Percentiles rank a stretch among this genome's conserved stretches.
phyloP scores from a whole-genome alignment of 2,329 filamentous ascomycete species.

The Stagonosporopsis vannaccii region DNA sequence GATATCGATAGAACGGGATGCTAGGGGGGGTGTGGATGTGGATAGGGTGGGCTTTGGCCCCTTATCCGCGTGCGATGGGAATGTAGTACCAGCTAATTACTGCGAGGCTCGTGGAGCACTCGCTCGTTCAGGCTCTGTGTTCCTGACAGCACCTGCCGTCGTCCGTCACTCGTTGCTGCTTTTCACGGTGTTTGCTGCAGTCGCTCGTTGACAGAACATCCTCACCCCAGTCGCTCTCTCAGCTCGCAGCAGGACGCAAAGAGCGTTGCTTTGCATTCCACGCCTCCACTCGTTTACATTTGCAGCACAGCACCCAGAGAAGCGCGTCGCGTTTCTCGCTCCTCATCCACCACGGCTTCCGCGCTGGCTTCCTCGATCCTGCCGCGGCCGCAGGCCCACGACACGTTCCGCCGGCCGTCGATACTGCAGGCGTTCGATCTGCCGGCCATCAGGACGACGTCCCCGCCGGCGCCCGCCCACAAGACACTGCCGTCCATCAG shows the following conservation, averaged over 20 bases:
- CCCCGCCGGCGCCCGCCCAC: conserved; percentile 52
- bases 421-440: conserved; percentile 58
- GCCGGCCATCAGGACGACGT: conserved; percentile 55
- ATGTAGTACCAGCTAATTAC: conserved; percentile 33
- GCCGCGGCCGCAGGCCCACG: conserved; percentile 66
- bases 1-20: conserved; percentile 40
- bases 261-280: conserved; percentile 13
- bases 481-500: conserved; percentile 58
- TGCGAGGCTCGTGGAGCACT: conserved; percentile 23
- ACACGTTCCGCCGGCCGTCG: conserved; percentile 57
- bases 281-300: conserved; percentile 8
- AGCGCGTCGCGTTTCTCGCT: conserved; percentile 48
- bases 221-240: conserved; percentile 38
- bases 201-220: conserved; percentile 29
- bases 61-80: conserved; percentile 31
- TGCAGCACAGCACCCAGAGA: conserved; percentile 34
- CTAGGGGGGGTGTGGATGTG: conserved; percentile 21
- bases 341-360: conserved; percentile 59
- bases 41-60: conserved; percentile 16
- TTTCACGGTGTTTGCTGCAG: conserved; percentile 18
- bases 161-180: conserved; percentile 26
- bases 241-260: conserved; percentile 22
- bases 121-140: conserved; percentile 20
- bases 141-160: conserved; percentile 28
- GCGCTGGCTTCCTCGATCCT: conserved; percentile 65